Conservation (phyloP, 2,329 filamentous ascomycete species). For the Corinectria fuckeliana region DNA sequence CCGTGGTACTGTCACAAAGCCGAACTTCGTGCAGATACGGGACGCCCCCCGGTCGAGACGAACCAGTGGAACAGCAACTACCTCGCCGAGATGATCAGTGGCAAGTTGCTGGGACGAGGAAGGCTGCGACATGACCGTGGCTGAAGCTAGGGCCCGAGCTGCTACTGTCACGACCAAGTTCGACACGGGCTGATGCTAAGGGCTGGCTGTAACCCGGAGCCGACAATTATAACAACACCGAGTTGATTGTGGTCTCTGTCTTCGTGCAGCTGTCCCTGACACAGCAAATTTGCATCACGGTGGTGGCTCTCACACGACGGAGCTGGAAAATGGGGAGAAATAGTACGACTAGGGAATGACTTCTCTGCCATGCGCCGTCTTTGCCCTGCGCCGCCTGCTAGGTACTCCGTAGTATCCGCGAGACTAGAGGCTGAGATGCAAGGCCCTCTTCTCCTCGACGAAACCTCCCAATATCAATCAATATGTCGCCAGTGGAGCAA, state of each 20-base stretch:
- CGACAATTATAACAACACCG: not conserved
- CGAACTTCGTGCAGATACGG: constrained; percentile 17
- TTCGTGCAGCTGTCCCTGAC: too few species aligned
- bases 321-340: too few species aligned
- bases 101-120: not conserved
- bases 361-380: too few species aligned
- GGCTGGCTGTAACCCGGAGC: not conserved
- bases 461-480: not conserved
- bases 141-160: not conserved
- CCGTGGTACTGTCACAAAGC: constrained; percentile 8
- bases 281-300: too few species aligned
- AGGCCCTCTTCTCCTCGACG: not conserved
- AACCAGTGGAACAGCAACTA: constrained; percentile 3
- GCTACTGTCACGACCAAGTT: not conserved
- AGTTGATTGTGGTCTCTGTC: too few species aligned
- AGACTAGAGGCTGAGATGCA: not conserved
- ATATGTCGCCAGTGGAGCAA: not conserved
- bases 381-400: too few species aligned
- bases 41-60: constrained; percentile 6
- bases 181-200: not conserved
- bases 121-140: not conserved
- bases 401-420: not conserved
- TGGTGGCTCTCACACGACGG: too few species aligned
- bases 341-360: too few species aligned
- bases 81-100: not conserved